These are phyloP conservation scores for Colletotrichum zoysiae DNA, from an alignment of 2,329 filamentous ascomycete genomes.

Conservation along the genomic window DNA sequence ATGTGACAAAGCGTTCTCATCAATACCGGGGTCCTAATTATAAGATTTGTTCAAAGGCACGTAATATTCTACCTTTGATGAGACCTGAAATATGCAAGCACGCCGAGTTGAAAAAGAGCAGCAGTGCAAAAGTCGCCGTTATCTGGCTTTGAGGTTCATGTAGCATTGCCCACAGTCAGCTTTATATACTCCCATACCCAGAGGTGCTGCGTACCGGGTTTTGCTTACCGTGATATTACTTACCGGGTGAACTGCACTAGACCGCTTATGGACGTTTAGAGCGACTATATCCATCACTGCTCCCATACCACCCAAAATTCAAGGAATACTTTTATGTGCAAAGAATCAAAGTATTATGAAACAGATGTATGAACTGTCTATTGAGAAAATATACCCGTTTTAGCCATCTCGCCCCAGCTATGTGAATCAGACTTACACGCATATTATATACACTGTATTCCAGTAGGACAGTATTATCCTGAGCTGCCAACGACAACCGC, in stretches of 20 bases:
- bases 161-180: background rate
- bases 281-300: too few relatives aligned
- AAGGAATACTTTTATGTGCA: background rate
- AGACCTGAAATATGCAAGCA: rapidly evolving
- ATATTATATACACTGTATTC: background rate
- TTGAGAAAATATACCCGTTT: background rate
- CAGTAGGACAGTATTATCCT: background rate
- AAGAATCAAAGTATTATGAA: background rate
- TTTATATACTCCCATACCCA: background rate
- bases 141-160: background rate
- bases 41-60: background rate
- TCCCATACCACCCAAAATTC: too few relatives aligned
- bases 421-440: background rate
- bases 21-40: background rate
- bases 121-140: background rate
- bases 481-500: background rate
- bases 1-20: background rate
- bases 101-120: background rate
- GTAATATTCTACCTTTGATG: too few relatives aligned
- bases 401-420: background rate
- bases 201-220: too few relatives aligned
- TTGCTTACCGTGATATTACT: too few relatives aligned
- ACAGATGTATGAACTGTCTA: background rate
- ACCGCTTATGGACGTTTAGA: too few relatives aligned
- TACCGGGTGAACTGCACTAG: too few relatives aligned